phyloP scores from a whole-genome alignment of 202 grass and related monocot genomes.

The Carex arenaria region DNA sequence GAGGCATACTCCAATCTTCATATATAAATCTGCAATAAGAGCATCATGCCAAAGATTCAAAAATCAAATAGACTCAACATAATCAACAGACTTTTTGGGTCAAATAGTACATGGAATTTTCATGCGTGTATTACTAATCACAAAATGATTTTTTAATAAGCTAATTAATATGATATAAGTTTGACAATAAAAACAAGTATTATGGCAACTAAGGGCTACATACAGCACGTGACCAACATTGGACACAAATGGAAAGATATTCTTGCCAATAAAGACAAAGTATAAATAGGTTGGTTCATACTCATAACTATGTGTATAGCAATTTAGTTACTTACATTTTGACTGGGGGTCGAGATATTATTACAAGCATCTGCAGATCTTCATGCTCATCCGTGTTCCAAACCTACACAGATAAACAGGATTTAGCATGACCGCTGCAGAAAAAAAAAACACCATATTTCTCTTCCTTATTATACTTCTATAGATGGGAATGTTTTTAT shows the following conservation, averaged over 20 bases:
- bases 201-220: too few species aligned
- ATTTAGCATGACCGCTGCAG: neutral
- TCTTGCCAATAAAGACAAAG: neutral
- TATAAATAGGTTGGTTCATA: neutral
- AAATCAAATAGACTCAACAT: constrained; percentile 6
- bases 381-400: constrained; percentile 75
- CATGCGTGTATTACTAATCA: neutral
- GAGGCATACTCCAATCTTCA: constrained; percentile 79
- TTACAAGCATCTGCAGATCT: constrained; percentile 80
- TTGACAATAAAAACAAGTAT: neutral
- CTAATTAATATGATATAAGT: neutral
- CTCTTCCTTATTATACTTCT: neutral
- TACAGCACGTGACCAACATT: neutral
- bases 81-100: neutral
- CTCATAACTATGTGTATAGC: neutral
- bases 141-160: neutral
- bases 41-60: neutral
- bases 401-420: constrained; percentile 34
- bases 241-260: neutral
- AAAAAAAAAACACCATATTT: neutral
- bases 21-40: constrained; percentile 66
- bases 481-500: neutral
- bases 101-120: neutral
- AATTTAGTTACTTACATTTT: constrained; percentile 62
- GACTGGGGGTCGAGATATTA: constrained; percentile 81